phyloP scores from a whole-genome alignment of 306 rosid genomes.

The Canavalia ensiformis region DNA sequence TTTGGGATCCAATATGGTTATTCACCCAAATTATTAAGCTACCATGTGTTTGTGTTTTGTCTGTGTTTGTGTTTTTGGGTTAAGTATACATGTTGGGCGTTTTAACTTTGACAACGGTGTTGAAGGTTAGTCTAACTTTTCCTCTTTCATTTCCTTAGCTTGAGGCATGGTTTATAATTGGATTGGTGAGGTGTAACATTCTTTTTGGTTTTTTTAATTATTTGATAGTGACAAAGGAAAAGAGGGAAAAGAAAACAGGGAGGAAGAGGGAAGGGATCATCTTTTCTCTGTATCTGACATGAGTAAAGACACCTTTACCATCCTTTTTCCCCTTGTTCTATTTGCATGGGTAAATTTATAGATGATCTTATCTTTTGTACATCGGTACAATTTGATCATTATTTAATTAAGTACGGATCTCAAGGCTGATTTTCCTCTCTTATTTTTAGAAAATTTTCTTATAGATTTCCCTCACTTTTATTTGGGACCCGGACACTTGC shows the following conservation, averaged over 20 bases:
- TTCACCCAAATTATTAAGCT: too few relatives aligned
- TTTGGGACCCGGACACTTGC: conserved; percentile 30
- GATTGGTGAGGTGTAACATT: neutral
- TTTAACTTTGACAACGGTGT: too few relatives aligned
- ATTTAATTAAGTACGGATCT: conserved; percentile 32
- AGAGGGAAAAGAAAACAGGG: conserved; percentile 1
- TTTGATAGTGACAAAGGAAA: neutral
- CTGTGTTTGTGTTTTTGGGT: too few relatives aligned
- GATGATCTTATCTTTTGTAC: conserved; percentile 11
- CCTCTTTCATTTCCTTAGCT: neutral
- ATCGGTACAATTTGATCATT: conserved; percentile 29
- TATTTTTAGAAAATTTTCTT: neutral
- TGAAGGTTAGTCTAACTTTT: too few relatives aligned
- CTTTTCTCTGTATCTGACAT: conserved; percentile 26
- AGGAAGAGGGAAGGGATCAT: neutral
- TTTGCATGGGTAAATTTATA: conserved; percentile 28
- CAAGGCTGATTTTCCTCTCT: conserved; percentile 18
- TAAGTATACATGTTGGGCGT: too few relatives aligned
- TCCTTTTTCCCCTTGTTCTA: neutral
- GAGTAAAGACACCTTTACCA: conserved; percentile 24
- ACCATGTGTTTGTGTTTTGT: too few relatives aligned
- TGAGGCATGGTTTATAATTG: neutral
- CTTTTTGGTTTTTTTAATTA: neutral
- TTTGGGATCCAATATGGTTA: too few relatives aligned
- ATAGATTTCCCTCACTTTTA: conserved; percentile 18